phyloP scores from a whole-genome alignment of 257 asterid genomes.

The Solanum neorickii region DNA sequence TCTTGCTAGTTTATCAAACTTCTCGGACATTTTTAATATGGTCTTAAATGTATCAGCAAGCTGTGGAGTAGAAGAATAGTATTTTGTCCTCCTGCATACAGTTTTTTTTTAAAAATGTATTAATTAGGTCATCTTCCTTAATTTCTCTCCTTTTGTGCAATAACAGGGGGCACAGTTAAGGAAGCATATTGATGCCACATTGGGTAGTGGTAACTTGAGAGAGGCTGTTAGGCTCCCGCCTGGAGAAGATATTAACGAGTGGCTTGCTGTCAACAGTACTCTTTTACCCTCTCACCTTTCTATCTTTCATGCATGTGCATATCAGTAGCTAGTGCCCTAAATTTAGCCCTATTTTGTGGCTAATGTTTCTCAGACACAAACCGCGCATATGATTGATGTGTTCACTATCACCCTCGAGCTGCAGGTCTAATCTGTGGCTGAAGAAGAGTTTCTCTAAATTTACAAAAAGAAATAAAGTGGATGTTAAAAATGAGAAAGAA shows the following conservation, averaged over 20 bases:
- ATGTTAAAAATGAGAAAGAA: neutral
- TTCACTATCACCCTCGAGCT: neutral
- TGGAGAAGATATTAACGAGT: slow-evolving; percentile 84
- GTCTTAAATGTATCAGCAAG: neutral
- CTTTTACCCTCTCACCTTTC: slow-evolving; percentile 12
- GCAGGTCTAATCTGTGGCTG: neutral
- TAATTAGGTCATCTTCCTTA: neutral
- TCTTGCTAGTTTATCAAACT: neutral
- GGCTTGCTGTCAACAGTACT: slow-evolving; percentile 92
- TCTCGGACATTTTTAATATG: neutral
- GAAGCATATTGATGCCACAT: slow-evolving; percentile 85
- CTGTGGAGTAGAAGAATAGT: neutral
- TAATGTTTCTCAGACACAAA: neutral
- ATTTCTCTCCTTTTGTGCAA: neutral
- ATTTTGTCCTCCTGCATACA: neutral
- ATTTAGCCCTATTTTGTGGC: neutral
- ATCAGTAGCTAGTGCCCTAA: neutral
- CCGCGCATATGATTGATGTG: neutral
- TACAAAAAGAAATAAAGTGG: neutral
- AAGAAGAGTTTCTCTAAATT: neutral
- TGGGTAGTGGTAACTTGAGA: slow-evolving; percentile 89
- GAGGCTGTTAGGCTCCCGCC: slow-evolving; percentile 96
- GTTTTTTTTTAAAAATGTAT: neutral
- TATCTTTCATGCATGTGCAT: neutral
- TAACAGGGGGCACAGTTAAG: slow-evolving; percentile 84